Evolutionary conservation across 2,329 filamentous ascomycete genomes (phyloP).

Genomic region (Ambrosiella beaveri): DNA sequence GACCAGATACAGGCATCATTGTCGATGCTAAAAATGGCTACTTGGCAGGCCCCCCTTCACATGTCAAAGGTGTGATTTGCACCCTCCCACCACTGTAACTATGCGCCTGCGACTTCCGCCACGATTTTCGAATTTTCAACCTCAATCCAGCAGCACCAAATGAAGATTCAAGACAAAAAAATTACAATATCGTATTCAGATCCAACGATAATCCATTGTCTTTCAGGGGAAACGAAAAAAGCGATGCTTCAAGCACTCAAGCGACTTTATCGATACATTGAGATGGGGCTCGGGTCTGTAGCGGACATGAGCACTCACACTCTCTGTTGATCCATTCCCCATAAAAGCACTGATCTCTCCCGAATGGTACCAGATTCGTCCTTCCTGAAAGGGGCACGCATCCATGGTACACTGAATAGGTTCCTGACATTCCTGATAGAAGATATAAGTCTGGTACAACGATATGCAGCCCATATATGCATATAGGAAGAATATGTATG

Average conservation of each 20-base stretch:
- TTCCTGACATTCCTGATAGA: neutral
- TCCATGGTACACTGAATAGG: neutral
- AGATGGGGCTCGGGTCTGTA: neutral
- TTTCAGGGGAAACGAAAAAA: neutral
- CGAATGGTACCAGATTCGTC: neutral
- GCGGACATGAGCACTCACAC: neutral
- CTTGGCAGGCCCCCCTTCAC: neutral
- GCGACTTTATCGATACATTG: neutral
- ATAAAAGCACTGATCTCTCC: neutral
- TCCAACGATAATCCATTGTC: neutral
- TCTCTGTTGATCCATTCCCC: neutral
- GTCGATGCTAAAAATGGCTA: neutral
- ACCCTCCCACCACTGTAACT: too few species aligned
- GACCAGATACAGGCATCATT: neutral
- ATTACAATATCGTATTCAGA: neutral
- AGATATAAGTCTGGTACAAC: neutral
- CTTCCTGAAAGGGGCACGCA: neutral
- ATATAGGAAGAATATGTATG: neutral
- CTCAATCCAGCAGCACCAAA: too few species aligned
- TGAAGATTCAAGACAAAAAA: neutral
- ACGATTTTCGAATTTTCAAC: too few species aligned
- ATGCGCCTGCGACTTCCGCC: too few species aligned
- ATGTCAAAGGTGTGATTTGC: neutral
- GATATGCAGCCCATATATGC: neutral
- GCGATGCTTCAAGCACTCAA: neutral